A percentile compares a stretch with the other conserved stretches of the same genome.
Conservation (phyloP, 2,329 filamentous ascomycete genomes). For the Penicillium sp. region DNA sequence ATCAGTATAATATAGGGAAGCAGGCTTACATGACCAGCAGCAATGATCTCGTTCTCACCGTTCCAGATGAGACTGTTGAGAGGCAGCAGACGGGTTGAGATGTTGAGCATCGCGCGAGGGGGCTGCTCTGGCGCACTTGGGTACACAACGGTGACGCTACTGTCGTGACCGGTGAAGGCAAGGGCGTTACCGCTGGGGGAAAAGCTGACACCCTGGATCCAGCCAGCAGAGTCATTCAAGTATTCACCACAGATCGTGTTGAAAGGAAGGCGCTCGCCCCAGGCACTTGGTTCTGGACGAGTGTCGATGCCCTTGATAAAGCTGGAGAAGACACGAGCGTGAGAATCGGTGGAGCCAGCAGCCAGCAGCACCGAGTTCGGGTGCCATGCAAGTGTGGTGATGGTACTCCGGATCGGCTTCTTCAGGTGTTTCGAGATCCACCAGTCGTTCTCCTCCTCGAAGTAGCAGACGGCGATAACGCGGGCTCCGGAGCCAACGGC, state of each 20-base stretch:
- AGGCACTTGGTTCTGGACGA: conserved; percentile 81
- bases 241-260: conserved; percentile 98
- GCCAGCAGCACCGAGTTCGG: conserved; percentile 95
- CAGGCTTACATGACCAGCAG: conserved; percentile 75
- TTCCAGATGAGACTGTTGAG: conserved; percentile 95
- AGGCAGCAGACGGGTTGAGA: conserved; percentile 86
- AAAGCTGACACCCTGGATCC: conserved; percentile 93
- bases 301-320: conserved; percentile 95
- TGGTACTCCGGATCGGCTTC: conserved; percentile 97
- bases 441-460: conserved; percentile 99
- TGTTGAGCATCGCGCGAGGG: conserved; percentile 84
- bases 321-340: conserved; percentile 90
- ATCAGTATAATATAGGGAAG: neutral
- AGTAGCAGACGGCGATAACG: conserved; percentile 96
- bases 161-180: conserved; percentile 93
- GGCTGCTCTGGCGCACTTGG: conserved; percentile 88
- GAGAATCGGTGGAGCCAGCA: conserved; percentile 94
- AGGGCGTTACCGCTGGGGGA: conserved; percentile 91
- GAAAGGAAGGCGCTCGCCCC: conserved; percentile 95
- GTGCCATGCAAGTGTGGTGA: conserved; percentile 94
- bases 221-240: conserved; percentile 93
- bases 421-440: conserved; percentile 99
- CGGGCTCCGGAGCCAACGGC: conserved; percentile 95
- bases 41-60: conserved; percentile 88
- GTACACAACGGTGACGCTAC: conserved; percentile 95